Evolutionary conservation across 1,284 basidiomycete genomes (phyloP), one percentile per base, ranked within the genome.

Genomic region (Paramarasmius palmivorus): DNA sequence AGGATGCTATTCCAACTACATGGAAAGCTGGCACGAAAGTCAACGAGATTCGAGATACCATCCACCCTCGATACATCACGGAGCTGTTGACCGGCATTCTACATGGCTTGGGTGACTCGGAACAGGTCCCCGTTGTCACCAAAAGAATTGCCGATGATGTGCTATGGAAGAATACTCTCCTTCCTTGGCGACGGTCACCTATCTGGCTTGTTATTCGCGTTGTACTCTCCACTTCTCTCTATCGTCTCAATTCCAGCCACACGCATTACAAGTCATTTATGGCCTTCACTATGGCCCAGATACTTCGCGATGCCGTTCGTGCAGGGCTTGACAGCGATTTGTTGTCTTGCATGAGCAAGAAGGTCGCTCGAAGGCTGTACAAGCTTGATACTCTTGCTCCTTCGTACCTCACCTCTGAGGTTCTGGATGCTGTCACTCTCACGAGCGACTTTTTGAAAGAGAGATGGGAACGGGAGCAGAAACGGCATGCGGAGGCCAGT

Each of bases 201-300:
- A 56, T 76, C 1, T 80, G 76, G 75, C 69, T 78, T 4, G 59
- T 77, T n/a, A 62, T 79, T 34, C 73, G 76, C 8, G 72, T 81
- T 1, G 68, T 72, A 0, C 54, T 81, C 2, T 80, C 82, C 53
- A 74, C 73, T 0, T 65, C 74, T 0, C 62, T 79, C 9, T 49
- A 55, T 15, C 36, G 45, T 26, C 42, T 5, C 50, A 46, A 60
- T 1, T 12, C 12, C 29, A 6, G 29, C 29, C 29, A 6, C 29
- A n/a, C n/a, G n/a, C n/a, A n/a, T n/a, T 83, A 82, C 65, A 82
- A 82, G 55, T 20, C 45, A 0, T 82, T 82, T 60, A 73, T 81
- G 61, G 49, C 71, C 1, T 77, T 69, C 49, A 61, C 76, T 26
- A 65, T 77, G 57, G 62, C 71, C 3, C 42, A 56, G 7, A 55